These are phyloP conservation scores for Fragaria iinumae DNA, from an alignment of 306 rosid species.

Conservation along the genomic window DNA sequence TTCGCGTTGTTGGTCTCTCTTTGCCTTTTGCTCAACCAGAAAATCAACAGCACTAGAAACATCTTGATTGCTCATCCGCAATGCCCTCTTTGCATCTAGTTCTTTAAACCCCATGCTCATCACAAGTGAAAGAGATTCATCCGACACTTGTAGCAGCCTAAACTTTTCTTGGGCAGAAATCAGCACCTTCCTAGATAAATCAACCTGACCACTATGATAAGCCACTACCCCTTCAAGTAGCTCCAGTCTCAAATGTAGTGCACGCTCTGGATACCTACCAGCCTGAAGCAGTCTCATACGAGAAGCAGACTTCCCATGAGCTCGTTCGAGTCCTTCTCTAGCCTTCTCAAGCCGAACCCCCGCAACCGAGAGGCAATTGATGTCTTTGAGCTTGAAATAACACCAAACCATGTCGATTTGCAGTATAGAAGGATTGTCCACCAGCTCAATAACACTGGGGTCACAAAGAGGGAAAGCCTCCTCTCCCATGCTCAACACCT, in stretches of 20 bases:
- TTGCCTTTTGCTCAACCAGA: constrained; percentile 63
- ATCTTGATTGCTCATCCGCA: constrained; percentile 86
- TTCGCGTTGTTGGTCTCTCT: constrained; percentile 49
- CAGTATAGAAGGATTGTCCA: constrained; percentile 86
- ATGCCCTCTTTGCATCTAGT: constrained; percentile 69
- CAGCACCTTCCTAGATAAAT: constrained; percentile 55
- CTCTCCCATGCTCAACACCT: constrained; percentile 87
- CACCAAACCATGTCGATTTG: constrained; percentile 98
- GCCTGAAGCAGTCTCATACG: constrained; percentile 78
- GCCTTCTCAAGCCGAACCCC: constrained; percentile 74
- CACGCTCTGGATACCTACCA: constrained; percentile 79
- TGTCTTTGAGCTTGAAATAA: constrained; percentile 89
- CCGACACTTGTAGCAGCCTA: constrained; percentile 68
- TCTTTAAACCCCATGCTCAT: constrained; percentile 84
- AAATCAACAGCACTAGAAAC: constrained; percentile 75
- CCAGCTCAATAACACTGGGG: constrained; percentile 69
- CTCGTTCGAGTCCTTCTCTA: constrained; percentile 66
- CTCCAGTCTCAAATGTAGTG: constrained; percentile 85
- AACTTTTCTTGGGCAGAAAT: constrained; percentile 62
- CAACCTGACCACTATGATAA: constrained; percentile 70
- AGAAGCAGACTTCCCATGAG: constrained; percentile 74
- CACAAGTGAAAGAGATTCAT: constrained; percentile 76
- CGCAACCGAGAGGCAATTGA: constrained; percentile 75
- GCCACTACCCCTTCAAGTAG: constrained; percentile 93
- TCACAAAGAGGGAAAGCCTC: constrained; percentile 89